Percentiles rank a stretch among this genome's conserved stretches.
Evolutionary conservation across 768 basidiomycete species (phyloP).

Genomic region (Lactarius vividus): DNA sequence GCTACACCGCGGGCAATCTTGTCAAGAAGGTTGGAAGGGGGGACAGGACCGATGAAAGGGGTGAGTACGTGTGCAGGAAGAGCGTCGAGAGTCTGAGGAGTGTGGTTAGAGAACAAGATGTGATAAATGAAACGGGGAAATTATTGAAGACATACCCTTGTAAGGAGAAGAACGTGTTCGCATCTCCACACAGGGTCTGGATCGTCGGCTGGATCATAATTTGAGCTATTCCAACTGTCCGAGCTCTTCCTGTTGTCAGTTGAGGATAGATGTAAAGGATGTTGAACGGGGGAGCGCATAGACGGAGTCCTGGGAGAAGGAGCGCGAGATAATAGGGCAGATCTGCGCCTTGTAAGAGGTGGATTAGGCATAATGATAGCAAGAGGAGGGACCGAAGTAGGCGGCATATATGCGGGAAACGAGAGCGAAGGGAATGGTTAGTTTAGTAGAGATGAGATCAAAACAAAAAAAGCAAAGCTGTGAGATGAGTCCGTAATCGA

Average conservation of each 20-base stretch:
- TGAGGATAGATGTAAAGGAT: conserved; percentile 49
- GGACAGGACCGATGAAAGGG: conserved; percentile 80
- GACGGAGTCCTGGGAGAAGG: conserved; percentile 55
- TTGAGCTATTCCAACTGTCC: conserved; percentile 85
- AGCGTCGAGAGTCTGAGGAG: conserved; percentile 69
- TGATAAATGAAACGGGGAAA: conserved; percentile 18
- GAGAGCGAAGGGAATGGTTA: conserved; percentile 29
- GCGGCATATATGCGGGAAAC: conserved; percentile 33
- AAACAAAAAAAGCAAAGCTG: conserved; percentile 14
- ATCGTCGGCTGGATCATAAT: conserved; percentile 59
- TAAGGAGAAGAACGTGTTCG: conserved; percentile 66
- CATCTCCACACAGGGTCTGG: conserved; percentile 69
- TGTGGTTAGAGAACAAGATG: conserved; percentile 14
- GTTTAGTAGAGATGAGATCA: conserved; percentile 24
- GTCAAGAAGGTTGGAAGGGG: conserved; percentile 82
- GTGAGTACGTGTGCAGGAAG: conserved; percentile 83
- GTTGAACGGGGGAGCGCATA: conserved; percentile 52
- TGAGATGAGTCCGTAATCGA: conserved; percentile 1
- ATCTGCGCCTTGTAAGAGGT: conserved; percentile 47
- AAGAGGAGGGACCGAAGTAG: conserved; percentile 51
- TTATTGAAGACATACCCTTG: conserved; percentile 48
- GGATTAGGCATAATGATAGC: conserved; percentile 64
- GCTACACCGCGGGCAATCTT: conserved; percentile 79
- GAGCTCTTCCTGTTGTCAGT: conserved; percentile 63
- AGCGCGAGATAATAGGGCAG: conserved; percentile 48